Evolutionary conservation across 257 asterid genomes (phyloP).

Genomic region (Perilla frutescens): DNA sequence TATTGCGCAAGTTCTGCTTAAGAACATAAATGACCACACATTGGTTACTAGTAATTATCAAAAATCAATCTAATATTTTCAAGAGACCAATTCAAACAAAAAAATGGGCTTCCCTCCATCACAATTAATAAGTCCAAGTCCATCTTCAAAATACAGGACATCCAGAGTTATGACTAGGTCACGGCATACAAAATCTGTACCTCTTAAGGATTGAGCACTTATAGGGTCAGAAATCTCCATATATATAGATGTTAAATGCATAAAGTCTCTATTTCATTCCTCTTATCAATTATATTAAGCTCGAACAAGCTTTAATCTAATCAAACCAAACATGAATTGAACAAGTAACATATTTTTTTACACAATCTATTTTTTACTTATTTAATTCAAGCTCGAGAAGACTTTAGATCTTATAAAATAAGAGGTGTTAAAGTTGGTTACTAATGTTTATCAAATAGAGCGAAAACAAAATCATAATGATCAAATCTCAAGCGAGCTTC

Average conservation of each 20-base stretch:
- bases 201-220: too few species aligned
- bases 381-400: background rate
- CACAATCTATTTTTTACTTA: background rate
- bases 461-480: background rate
- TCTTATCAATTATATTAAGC: background rate
- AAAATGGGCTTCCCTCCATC: background rate
- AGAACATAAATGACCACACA: background rate
- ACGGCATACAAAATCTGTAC: too few species aligned
- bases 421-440: background rate
- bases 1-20: background rate
- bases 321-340: background rate
- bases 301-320: slow-evolving; percentile 3
- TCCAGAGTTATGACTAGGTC: background rate
- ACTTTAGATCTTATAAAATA: background rate
- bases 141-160: background rate
- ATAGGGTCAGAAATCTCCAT: background rate
- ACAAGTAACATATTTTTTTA: background rate
- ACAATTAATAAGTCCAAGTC: background rate
- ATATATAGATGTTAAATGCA: background rate
- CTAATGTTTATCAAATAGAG: background rate
- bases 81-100: slow-evolving; percentile 7
- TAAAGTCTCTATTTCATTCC: background rate
- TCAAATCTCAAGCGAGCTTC: background rate
- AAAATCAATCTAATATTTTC: background rate
- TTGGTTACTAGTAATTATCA: background rate